Percentiles rank a stretch among this genome's conserved stretches.
phyloP scores from a whole-genome alignment of 2,329 filamentous ascomycete species.

The Pseudocercospora ulei region DNA sequence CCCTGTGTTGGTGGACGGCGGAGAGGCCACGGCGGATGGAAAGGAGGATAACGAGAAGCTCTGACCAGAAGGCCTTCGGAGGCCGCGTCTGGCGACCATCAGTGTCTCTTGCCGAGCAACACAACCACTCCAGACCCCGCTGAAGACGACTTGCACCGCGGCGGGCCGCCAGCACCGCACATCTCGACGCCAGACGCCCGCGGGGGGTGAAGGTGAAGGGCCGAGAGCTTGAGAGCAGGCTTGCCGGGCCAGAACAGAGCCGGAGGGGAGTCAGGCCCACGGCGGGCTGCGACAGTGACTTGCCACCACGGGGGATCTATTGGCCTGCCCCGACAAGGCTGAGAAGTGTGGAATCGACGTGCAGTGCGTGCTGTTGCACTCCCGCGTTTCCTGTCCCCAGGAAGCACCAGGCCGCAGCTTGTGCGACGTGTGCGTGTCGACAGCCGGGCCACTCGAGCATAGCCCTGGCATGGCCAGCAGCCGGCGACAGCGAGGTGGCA shows the following conservation, averaged over 20 bases:
- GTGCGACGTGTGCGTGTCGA: constrained; percentile 10
- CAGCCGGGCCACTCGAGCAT: constrained; percentile 3
- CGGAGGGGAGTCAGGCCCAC: too few species aligned
- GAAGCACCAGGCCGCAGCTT: constrained; percentile 9
- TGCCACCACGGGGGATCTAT: too few species aligned
- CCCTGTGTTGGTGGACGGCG: neutral
- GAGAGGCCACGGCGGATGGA: neutral
- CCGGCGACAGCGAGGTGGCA: neutral
- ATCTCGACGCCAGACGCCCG: constrained; percentile 6
- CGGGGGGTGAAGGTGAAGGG: neutral
- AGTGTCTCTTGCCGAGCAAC: neutral
- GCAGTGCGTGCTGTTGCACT: too few species aligned
- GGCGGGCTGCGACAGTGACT: too few species aligned
- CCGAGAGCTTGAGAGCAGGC: too few species aligned
- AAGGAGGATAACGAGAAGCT: constrained; percentile 1
- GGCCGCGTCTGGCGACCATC: neutral
- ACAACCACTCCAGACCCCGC: constrained; percentile 9
- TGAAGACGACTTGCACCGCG: constrained; percentile 13
- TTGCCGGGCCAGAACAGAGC: too few species aligned
- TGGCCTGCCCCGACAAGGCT: too few species aligned
- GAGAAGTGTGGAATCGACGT: too few species aligned
- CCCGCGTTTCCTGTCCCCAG: constrained; percentile 2
- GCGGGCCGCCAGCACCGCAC: constrained; percentile 15
- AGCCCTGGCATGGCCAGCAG: constrained; percentile 1
- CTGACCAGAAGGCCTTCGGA: neutral